Percentiles rank a stretch among this genome's conserved stretches.
These are phyloP conservation scores for Aspergillus viridinutans DNA, from an alignment of 2,329 filamentous ascomycete species.

Conservation along the genomic window DNA sequence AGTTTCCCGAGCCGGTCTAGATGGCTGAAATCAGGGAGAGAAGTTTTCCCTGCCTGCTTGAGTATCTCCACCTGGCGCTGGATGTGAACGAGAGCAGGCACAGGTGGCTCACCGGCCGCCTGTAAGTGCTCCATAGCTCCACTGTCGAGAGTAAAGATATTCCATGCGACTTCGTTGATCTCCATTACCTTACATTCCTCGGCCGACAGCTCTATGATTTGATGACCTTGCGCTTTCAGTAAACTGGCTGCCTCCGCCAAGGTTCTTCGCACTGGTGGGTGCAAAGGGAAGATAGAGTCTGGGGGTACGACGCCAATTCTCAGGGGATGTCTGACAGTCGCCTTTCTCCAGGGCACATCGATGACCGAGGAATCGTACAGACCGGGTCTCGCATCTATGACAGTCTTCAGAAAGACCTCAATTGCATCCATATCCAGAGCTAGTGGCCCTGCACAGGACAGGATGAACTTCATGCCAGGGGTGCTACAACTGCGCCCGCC, in stretches of 20 bases:
- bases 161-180: constrained; percentile 18
- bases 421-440: constrained; percentile 15
- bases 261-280: constrained; percentile 46
- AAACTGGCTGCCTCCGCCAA: constrained; percentile 36
- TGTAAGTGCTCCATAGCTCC: constrained; percentile 12
- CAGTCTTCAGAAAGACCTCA: constrained; percentile 12
- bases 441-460: constrained; percentile 19
- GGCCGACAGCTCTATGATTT: constrained; percentile 31
- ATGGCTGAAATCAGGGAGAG: constrained; percentile 8
- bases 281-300: constrained; percentile 45
- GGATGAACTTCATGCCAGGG: constrained; percentile 17
- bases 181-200: constrained; percentile 10
- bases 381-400: constrained; percentile 11
- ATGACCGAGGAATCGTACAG: constrained; percentile 17
- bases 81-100: constrained; percentile 15
- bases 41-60: neutral
- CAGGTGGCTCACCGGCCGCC: constrained; percentile 22
- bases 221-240: constrained; percentile 44
- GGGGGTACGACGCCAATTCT: constrained; percentile 47
- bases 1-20: constrained; percentile 14
- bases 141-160: constrained; percentile 21
- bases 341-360: constrained; percentile 18
- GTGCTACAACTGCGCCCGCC: constrained; percentile 14
- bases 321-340: constrained; percentile 21
- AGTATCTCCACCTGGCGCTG: constrained; percentile 7